A percentile compares a stretch with the other conserved stretches of the same genome.
Conservation (phyloP, 2,329 filamentous ascomycete species). For the Paraconiothyrium sp. region DNA sequence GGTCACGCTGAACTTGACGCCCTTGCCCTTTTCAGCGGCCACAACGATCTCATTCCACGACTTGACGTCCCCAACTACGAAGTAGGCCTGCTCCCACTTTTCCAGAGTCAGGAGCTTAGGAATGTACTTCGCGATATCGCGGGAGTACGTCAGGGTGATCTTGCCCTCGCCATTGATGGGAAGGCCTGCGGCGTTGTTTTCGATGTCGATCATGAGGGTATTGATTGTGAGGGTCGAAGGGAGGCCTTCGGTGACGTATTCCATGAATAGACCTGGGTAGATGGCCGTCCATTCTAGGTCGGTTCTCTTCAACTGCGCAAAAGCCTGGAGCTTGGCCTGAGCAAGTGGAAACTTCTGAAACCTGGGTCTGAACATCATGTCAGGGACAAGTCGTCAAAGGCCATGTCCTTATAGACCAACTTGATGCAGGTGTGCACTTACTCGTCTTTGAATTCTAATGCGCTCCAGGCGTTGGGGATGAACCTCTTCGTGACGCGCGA, state of each 20-base stretch:
- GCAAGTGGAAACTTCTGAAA: constrained; percentile 16
- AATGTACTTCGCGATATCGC: constrained; percentile 60
- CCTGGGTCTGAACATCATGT: not conserved
- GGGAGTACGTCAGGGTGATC: constrained; percentile 60
- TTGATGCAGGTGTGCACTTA: constrained; percentile 11
- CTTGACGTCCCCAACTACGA: constrained; percentile 25
- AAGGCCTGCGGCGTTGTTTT: constrained; percentile 52
- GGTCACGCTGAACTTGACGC: constrained; percentile 25
- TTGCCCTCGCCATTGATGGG: constrained; percentile 59
- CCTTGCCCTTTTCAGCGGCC: constrained; percentile 20
- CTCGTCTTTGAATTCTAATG: constrained; percentile 20
- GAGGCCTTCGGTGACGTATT: constrained; percentile 33
- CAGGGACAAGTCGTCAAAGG: not conserved
- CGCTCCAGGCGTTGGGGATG: constrained; percentile 55
- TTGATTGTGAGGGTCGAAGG: constrained; percentile 17
- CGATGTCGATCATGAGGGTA: constrained; percentile 23
- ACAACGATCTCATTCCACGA: constrained; percentile 25
- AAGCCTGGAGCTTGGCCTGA: not conserved
- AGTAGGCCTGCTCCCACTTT: constrained; percentile 54
- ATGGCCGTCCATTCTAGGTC: constrained; percentile 35
- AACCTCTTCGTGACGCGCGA: constrained; percentile 53
- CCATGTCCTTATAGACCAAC: no score
- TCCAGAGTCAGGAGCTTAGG: constrained; percentile 53
- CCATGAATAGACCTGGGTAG: constrained; percentile 37
- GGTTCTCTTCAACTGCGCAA: constrained; percentile 24